phyloP scores from a whole-genome alignment of 2,329 filamentous ascomycete species.

The Fusarium sterilihyphosum region DNA sequence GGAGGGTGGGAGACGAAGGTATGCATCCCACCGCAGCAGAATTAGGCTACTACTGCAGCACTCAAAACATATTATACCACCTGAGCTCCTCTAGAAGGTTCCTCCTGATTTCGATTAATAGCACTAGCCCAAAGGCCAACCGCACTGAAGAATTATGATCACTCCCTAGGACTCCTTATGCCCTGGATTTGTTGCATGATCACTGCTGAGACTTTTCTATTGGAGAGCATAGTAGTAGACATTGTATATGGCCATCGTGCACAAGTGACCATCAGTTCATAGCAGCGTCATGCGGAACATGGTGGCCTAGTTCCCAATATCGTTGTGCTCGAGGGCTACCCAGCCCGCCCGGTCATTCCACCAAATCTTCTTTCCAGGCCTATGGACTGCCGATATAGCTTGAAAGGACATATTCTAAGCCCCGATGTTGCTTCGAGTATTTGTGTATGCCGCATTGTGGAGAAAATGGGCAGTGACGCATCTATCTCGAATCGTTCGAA shows the following conservation, averaged over 20 bases:
- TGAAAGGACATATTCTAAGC: rapidly evolving
- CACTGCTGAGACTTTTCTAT: background rate
- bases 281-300: background rate
- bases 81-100: background rate
- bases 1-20: background rate
- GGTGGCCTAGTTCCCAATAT: background rate
- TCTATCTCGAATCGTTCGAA: background rate
- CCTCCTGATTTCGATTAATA: background rate
- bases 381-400: background rate
- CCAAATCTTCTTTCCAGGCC: background rate
- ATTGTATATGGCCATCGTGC: background rate
- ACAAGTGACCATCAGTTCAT: background rate
- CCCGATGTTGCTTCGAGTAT: background rate
- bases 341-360: background rate
- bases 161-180: background rate
- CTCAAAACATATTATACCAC: background rate
- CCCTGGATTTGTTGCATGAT: background rate
- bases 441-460: background rate
- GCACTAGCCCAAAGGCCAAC: background rate
- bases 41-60: background rate
- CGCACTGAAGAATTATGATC: background rate
- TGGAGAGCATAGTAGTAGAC: background rate
- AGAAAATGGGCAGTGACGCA: background rate
- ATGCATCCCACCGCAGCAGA: background rate
- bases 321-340: background rate